Percentiles rank a stretch among this genome's conserved stretches.
Conservation (phyloP, 2,329 filamentous ascomycete species). For the Aspergillus phoenicis region DNA sequence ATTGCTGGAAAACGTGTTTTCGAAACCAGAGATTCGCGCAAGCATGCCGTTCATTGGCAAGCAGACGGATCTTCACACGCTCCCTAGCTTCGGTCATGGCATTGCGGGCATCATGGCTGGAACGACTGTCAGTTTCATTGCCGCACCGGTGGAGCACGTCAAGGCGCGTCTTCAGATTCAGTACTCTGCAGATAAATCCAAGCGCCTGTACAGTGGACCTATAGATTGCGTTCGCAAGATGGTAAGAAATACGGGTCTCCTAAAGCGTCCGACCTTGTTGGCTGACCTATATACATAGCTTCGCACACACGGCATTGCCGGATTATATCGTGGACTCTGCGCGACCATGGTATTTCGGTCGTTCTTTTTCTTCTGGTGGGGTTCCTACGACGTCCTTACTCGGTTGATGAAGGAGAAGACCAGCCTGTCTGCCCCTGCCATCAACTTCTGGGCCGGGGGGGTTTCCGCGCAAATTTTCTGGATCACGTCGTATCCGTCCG, state of each 20-base stretch:
- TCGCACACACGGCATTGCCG: constrained; percentile 69
- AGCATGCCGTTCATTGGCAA: constrained; percentile 40
- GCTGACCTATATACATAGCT: constrained; percentile 34
- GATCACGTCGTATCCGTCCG: constrained; percentile 86
- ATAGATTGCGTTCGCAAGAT: constrained; percentile 76
- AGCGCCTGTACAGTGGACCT: constrained; percentile 81
- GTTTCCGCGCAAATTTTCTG: constrained; percentile 93
- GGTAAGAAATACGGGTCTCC: constrained; percentile 33
- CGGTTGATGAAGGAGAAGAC: constrained; percentile 68
- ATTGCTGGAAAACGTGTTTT: constrained; percentile 77
- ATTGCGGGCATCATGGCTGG: constrained; percentile 86
- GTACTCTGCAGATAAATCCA: constrained; percentile 76
- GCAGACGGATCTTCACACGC: constrained; percentile 46
- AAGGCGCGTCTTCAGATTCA: constrained; percentile 94
- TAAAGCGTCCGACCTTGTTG: neutral
- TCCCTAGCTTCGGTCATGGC: constrained; percentile 80
- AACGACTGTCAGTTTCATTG: constrained; percentile 86
- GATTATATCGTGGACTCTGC: constrained; percentile 81
- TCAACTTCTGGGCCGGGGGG: constrained; percentile 98
- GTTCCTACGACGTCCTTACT: constrained; percentile 85
- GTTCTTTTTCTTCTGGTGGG: constrained; percentile 99
- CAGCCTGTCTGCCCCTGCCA: constrained; percentile 69
- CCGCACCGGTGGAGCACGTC: constrained; percentile 90
- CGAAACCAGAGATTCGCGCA: constrained; percentile 50
- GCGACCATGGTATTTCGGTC: constrained; percentile 86